Percentiles rank a stretch among this genome's conserved stretches.
phyloP scores from a whole-genome alignment of 2,329 filamentous ascomycete genomes.

The Fusarium bulbicola region DNA sequence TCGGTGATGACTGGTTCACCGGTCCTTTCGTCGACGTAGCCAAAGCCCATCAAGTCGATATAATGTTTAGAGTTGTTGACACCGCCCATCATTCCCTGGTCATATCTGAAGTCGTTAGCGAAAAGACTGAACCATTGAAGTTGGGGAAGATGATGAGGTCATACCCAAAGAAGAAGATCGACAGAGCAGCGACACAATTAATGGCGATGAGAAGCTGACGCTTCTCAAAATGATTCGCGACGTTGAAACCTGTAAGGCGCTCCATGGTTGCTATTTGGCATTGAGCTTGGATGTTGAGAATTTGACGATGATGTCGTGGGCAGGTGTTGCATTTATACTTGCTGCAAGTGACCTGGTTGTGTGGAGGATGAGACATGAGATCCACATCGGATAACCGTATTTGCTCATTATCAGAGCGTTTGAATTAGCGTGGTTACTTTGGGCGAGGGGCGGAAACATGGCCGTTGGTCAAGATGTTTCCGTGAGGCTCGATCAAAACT shows the following conservation, averaged over 20 bases:
- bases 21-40: slow-evolving; percentile 27
- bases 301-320: background rate
- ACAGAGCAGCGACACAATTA: slow-evolving; percentile 35
- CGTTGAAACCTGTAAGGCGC: slow-evolving; percentile 27
- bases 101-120: background rate
- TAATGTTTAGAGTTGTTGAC: slow-evolving; percentile 33
- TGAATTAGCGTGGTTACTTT: background rate
- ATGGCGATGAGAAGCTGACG: slow-evolving; percentile 38
- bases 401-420: background rate
- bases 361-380: slow-evolving; percentile 8
- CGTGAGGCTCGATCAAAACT: slow-evolving; percentile 8
- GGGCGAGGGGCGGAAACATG: slow-evolving; percentile 1
- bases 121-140: accelerated
- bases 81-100: slow-evolving; percentile 39
- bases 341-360: background rate
- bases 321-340: slow-evolving; percentile 17
- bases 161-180: slow-evolving; percentile 42
- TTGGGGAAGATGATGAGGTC: background rate
- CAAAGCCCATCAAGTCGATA: slow-evolving; percentile 37
- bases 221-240: slow-evolving; percentile 38
- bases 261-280: slow-evolving; percentile 9
- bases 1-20: slow-evolving; percentile 32
- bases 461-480: background rate
- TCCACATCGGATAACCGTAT: slow-evolving; percentile 11
- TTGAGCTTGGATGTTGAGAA: background rate